Base-by-base conservation (phyloP, 2,329 filamentous ascomycete species). In the Hypoxylon sp. region DNA sequence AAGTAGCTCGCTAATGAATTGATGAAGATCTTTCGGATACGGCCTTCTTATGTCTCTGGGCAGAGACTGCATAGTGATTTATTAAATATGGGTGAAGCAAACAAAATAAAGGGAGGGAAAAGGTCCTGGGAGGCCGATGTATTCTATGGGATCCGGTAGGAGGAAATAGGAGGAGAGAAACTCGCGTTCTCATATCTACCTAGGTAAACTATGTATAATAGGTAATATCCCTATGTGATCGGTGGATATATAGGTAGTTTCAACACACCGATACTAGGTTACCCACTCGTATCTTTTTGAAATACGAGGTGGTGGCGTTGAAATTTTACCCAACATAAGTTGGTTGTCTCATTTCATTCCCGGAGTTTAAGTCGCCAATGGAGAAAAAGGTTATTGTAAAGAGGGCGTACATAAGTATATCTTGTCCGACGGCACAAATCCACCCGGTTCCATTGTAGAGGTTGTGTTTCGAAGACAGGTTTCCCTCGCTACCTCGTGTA, bases 1-100 rank as follows among this genome's bases (percentile, higher is more conserved):
- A 58, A 59, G 61, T 64, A 67, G 64, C 67, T 50, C 46, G 13
- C 52, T 70, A 71, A 72, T 71, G 68, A 72, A 69, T 72, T 61
- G 52, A 69, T 39, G 64, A 71, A 61, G 58, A 65, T 62, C 46
- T 67, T 29, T 59, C 35, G 13, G 54, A 37, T 13, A 24, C 5
- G 46, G 47, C 31, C 22, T 54, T 62, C 14, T 52, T 35, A 24
- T 35, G 48, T 63, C 44, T 67, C n/a, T 50, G 29, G 9, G 42
- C 19, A 35, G 55, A 61, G 42, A 44, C 35, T 31, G 8, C 29
- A 33, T 42, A 33, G 42, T 55, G 54, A 54, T 46, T 51, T 48
- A 39, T 29, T 33, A 59, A 33, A n/a, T 26, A 11, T 24, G 50
- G 48, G 13, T n/a, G 33, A 44, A 47, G 17, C 33, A 50, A 48